Conservation (phyloP, 139 green algal species). For the Raphidocelis subcapitata region DNA sequence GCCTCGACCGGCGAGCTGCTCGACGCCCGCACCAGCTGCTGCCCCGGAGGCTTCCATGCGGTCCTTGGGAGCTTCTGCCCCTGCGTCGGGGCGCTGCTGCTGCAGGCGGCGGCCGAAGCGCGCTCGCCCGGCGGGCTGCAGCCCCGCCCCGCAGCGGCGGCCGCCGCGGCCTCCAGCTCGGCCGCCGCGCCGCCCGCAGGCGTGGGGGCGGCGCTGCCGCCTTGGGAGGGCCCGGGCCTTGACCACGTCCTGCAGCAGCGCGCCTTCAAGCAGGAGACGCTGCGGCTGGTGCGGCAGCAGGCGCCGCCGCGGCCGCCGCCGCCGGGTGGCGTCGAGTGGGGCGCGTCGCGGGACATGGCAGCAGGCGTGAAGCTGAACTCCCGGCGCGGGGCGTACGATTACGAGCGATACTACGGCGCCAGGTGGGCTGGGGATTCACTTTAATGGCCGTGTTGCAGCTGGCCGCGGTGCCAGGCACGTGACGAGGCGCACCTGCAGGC, state of each 20-base stretch:
- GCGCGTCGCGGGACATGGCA: neutral
- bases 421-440: no score
- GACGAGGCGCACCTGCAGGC: no score
- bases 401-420: no score
- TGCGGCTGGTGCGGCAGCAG: neutral
- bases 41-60: constrained; percentile 13
- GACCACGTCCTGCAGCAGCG: neutral
- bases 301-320: neutral
- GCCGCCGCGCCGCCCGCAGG: no score
- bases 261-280: neutral
- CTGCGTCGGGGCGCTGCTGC: constrained; percentile 13
- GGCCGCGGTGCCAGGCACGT: no score
- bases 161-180: no score
- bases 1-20: constrained; percentile 11
- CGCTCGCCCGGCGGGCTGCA: neutral
- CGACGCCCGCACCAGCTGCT: constrained; percentile 24
- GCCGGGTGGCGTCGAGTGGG: neutral
- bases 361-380: neutral
- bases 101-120: neutral
- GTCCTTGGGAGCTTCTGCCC: constrained; percentile 32
- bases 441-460: no score
- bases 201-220: no score
- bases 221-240: no score
- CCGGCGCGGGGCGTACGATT: no score
- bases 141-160: no score